Conservation (phyloP, 148 eudicot genomes). For the Euryodendron excelsum region DNA sequence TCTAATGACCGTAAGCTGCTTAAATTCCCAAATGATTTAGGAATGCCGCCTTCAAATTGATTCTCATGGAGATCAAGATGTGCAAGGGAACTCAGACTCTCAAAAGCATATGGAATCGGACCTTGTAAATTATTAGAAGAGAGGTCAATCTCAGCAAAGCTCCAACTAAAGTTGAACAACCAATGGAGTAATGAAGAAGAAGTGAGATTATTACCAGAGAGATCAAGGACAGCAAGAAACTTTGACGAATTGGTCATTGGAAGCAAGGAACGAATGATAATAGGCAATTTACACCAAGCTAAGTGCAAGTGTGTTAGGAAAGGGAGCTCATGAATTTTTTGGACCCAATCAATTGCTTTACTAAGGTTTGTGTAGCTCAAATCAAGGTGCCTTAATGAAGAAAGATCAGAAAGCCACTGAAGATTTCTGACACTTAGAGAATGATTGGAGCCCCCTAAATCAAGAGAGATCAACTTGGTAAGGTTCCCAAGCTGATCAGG, state of each 20-base stretch:
- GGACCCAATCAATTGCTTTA: slow-evolving; percentile 14
- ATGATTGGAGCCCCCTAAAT: background rate
- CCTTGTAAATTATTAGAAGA: background rate
- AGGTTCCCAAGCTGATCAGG: no score
- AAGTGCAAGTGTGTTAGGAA: background rate
- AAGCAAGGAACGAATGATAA: background rate
- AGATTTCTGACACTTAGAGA: background rate
- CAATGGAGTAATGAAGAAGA: background rate
- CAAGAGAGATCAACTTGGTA: background rate
- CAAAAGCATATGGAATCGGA: no score
- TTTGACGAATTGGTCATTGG: background rate
- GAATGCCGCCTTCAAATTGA: no score
- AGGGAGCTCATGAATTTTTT: slow-evolving; percentile 15
- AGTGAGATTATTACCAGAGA: background rate
- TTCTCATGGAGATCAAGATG: no score
- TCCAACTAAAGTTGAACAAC: background rate
- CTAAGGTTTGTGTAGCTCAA: background rate
- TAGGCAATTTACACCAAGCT: background rate
- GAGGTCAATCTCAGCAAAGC: background rate
- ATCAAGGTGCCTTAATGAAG: no score
- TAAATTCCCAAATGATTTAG: no score
- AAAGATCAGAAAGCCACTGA: slow-evolving; percentile 20
- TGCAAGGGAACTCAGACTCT: background rate
- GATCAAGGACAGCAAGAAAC: background rate
- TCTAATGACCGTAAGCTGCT: no score